phyloP scores from a whole-genome alignment of 2,329 filamentous ascomycete genomes.

The Ceratocystis harringtonii region DNA sequence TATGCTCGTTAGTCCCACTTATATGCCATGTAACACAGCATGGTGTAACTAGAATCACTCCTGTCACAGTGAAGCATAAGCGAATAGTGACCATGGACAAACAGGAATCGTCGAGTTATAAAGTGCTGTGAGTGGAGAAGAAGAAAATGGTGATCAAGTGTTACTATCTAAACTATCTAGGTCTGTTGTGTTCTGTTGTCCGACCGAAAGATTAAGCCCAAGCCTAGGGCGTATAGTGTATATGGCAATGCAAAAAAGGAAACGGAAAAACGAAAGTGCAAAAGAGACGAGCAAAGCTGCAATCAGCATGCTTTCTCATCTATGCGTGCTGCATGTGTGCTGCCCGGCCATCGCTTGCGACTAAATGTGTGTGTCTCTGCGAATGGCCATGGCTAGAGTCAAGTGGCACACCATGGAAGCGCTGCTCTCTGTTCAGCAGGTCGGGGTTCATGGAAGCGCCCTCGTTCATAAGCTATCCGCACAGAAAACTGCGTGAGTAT shows the following conservation, averaged over 20 bases:
- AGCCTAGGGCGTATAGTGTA: background rate
- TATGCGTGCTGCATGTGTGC: slow-evolving; percentile 5
- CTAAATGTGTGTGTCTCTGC: background rate
- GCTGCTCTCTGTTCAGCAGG: slow-evolving; percentile 7
- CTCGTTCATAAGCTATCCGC: slow-evolving; percentile 7
- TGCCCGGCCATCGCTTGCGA: background rate
- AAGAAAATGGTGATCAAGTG: background rate
- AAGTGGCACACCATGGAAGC: slow-evolving; percentile 4
- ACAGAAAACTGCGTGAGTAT: background rate
- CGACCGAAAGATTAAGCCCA: background rate
- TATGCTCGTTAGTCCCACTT: too few species aligned
- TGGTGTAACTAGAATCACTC: too few species aligned
- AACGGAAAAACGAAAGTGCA: background rate
- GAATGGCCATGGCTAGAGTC: background rate
- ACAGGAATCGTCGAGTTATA: background rate
- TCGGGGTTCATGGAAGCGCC: slow-evolving; percentile 11
- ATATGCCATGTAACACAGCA: too few species aligned
- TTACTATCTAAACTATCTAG: background rate
- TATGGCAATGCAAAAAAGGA: background rate
- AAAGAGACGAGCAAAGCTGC: background rate
- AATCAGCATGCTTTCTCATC: background rate
- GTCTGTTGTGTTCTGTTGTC: background rate
- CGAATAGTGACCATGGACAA: too few species aligned
- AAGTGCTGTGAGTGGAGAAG: background rate
- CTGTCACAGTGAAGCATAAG: too few species aligned